A percentile compares a stretch with the other conserved stretches of the same genome.
Conservation (phyloP, 805 yeast genomes). For the Grigorovia transvaalensis region DNA sequence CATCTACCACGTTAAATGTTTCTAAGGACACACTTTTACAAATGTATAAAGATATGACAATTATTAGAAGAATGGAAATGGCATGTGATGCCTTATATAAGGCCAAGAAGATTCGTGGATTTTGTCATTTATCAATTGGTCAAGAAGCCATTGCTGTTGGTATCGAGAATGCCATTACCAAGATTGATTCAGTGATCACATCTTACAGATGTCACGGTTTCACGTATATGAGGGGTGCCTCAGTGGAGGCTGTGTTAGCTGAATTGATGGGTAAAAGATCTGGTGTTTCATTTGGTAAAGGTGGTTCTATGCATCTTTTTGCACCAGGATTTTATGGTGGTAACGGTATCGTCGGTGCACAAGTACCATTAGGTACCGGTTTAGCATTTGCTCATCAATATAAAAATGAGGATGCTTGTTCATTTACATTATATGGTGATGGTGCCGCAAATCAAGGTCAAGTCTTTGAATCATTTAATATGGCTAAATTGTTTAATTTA, state of each 20-base stretch:
- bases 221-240: conserved; percentile 91
- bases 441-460: conserved; percentile 99
- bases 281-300: conserved; percentile 95
- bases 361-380: conserved; percentile 97
- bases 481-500: conserved; percentile 97
- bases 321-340: conserved; percentile 96
- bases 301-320: conserved; percentile 99
- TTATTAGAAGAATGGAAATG: conserved; percentile 96
- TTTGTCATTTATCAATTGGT: conserved; percentile 96
- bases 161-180: conserved; percentile 85
- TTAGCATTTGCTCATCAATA: conserved; percentile 97
- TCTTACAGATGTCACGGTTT: conserved; percentile 99
- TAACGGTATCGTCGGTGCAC: conserved; percentile 99
- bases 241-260: conserved; percentile 82
- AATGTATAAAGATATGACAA: conserved; percentile 94
- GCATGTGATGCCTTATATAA: conserved; percentile 96
- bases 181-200: conserved; percentile 82
- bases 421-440: conserved; percentile 91
- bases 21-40: conserved; percentile 70
- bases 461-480: conserved; percentile 94
- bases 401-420: conserved; percentile 66
- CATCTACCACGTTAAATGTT: conserved; percentile 64
- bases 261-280: conserved; percentile 94
- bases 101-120: conserved; percentile 97
- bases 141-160: conserved; percentile 99